These are phyloP conservation scores for Penicillium pancosmium DNA, from an alignment of 495 filamentous ascomycete species.

Conservation along the genomic window DNA sequence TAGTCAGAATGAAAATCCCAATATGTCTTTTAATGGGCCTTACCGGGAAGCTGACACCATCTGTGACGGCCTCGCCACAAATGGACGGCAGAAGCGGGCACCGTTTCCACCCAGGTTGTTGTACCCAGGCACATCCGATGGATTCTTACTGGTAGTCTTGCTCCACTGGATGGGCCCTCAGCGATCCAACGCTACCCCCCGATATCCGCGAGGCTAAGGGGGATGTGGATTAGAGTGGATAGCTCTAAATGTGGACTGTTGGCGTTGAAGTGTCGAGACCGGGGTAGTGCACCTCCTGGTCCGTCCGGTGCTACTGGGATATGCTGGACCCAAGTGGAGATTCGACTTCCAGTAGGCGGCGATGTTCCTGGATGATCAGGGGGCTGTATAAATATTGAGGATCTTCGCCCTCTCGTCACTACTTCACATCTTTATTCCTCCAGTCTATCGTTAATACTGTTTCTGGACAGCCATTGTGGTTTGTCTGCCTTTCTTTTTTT, in stretches of 20 bases:
- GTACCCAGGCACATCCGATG: slow-evolving; percentile 9
- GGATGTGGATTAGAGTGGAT: slow-evolving; percentile 24
- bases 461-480: slow-evolving; percentile 26
- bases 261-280: slow-evolving; percentile 19
- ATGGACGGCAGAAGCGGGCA: slow-evolving; percentile 19
- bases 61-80: slow-evolving; percentile 24
- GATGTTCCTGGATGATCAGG: slow-evolving; percentile 26
- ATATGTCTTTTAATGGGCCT: not conserved
- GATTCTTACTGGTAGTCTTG: slow-evolving; percentile 18
- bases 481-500: slow-evolving; percentile 22
- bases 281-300: slow-evolving; percentile 22
- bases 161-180: slow-evolving; percentile 22
- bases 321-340: slow-evolving; percentile 11
- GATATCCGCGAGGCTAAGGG: slow-evolving; percentile 25
- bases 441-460: slow-evolving; percentile 45
- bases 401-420: slow-evolving; percentile 30
- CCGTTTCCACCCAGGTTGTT: slow-evolving; percentile 8
- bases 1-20: slow-evolving; percentile 18
- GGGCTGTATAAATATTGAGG: slow-evolving; percentile 47
- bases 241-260: slow-evolving; percentile 28
- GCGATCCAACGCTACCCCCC: slow-evolving; percentile 22
- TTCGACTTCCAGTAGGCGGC: slow-evolving; percentile 3
- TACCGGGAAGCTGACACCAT: slow-evolving; percentile 16
- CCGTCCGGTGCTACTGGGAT: slow-evolving; percentile 1
- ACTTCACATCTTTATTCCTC: slow-evolving; percentile 26